phyloP scores from a whole-genome alignment of 2,329 filamentous ascomycete genomes.

The Septoria petroselini region DNA sequence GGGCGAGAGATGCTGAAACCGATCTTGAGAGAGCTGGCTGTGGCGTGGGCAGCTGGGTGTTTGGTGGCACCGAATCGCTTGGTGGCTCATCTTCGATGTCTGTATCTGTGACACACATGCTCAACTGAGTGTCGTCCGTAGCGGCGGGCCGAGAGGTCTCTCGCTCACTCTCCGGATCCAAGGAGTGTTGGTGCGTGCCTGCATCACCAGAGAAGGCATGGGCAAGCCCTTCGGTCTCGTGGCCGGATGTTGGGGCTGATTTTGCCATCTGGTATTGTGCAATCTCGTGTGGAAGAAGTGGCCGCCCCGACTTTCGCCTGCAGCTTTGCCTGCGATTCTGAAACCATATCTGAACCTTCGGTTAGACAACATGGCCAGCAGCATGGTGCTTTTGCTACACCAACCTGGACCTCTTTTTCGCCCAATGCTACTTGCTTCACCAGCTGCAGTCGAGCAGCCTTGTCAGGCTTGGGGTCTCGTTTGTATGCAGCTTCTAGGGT shows the following conservation, averaged over 20 bases:
- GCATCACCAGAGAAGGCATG: neutral
- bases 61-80: neutral
- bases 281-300: conserved; percentile 74
- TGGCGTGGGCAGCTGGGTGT: neutral
- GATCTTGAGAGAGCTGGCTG: conserved; percentile 1
- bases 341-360: conserved; percentile 77
- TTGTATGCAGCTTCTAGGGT: conserved; percentile 83
- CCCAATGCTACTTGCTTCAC: conserved; percentile 81
- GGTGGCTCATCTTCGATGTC: neutral
- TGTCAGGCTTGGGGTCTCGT: conserved; percentile 86
- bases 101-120: too few relatives aligned
- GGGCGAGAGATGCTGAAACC: neutral
- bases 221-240: neutral
- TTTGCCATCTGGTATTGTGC: conserved; percentile 41
- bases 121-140: neutral
- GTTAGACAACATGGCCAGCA: conserved; percentile 6
- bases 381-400: conserved; percentile 31
- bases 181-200: too few relatives aligned
- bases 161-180: neutral
- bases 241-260: conserved; percentile 9
- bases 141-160: neutral
- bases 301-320: conserved; percentile 74
- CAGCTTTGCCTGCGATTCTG: conserved; percentile 93
- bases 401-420: conserved; percentile 94
- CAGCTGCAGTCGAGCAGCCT: conserved; percentile 77